phyloP scores from a whole-genome alignment of 2,329 filamentous ascomycete species.

The Alternaria gansuensis region DNA sequence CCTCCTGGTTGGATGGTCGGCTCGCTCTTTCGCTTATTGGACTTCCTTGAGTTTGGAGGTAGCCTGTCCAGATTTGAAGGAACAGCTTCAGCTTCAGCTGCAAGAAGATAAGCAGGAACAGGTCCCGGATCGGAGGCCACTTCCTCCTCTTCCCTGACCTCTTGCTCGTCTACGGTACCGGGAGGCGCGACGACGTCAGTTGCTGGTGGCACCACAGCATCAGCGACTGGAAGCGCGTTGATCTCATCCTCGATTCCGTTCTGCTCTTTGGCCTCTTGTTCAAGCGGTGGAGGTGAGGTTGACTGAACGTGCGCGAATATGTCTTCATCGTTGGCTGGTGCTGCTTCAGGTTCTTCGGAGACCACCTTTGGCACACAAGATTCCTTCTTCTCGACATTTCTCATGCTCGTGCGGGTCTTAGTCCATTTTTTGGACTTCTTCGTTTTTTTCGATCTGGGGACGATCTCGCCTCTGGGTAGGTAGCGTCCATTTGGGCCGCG shows the following conservation, averaged over 20 bases:
- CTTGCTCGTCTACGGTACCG: not conserved
- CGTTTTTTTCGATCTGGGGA: not conserved
- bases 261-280: not conserved
- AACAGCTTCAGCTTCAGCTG: constrained; percentile 33
- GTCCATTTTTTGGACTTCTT: constrained; percentile 12
- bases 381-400: not conserved
- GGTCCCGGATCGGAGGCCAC: not conserved
- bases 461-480: constrained; percentile 15
- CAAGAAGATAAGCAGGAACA: constrained; percentile 21
- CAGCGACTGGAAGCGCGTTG: not conserved
- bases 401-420: not conserved
- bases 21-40: constrained; percentile 35
- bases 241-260: not conserved
- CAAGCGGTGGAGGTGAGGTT: constrained; percentile 2
- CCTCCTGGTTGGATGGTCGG: constrained; percentile 8
- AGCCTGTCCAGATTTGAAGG: constrained; percentile 34
- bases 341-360: not conserved
- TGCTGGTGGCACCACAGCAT: not conserved
- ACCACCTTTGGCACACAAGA: not conserved
- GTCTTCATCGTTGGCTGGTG: not conserved
- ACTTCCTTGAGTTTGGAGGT: constrained; percentile 22
- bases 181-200: not conserved
- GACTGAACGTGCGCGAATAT: not conserved
- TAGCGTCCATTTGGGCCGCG: constrained; percentile 32
- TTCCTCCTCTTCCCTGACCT: not conserved